phyloP scores from a whole-genome alignment of 345 rosid species.

The Cochlearia excelsa region DNA sequence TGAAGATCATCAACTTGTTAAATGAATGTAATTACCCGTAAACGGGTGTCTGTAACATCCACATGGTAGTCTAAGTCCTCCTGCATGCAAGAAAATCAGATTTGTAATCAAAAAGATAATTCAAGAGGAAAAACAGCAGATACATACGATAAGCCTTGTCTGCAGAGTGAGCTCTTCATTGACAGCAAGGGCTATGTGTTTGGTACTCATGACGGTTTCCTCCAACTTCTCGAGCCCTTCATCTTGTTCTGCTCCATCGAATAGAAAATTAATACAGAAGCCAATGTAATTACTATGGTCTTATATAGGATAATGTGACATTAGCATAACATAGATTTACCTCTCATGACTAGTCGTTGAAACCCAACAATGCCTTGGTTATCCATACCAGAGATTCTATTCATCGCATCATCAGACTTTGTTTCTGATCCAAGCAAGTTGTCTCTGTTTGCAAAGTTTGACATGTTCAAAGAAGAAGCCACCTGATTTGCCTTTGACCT shows the following conservation, averaged over 20 bases:
- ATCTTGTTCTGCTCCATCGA: slow-evolving; percentile 73
- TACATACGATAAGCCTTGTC: slow-evolving; percentile 80
- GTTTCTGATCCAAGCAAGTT: slow-evolving; percentile 82
- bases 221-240: slow-evolving; percentile 97
- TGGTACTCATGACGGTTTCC: slow-evolving; percentile 78
- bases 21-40: slow-evolving; percentile 52
- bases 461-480: slow-evolving; percentile 89
- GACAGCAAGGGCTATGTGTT: slow-evolving; percentile 87
- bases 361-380: slow-evolving; percentile 86
- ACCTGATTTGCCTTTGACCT: slow-evolving; percentile 80
- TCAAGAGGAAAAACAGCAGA: slow-evolving; percentile 5
- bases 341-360: slow-evolving; percentile 87
- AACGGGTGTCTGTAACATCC: slow-evolving; percentile 83
- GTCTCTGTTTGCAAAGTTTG: slow-evolving; percentile 77
- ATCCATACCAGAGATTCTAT: slow-evolving; percentile 66
- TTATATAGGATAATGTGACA: not conserved
- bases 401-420: slow-evolving; percentile 56
- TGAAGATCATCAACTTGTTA: not conserved
- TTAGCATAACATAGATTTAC: slow-evolving; percentile 40
- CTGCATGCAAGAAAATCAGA: slow-evolving; percentile 40
- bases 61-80: slow-evolving; percentile 90
- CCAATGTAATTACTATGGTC: not conserved
- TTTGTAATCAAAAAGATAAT: not conserved
- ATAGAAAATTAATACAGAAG: not conserved
- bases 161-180: slow-evolving; percentile 90